Percentiles rank a stretch among this genome's conserved stretches.
These are phyloP conservation scores for Paracorniculantispora psalliotae DNA, from an alignment of 2,329 filamentous ascomycete species.

Conservation along the genomic window DNA sequence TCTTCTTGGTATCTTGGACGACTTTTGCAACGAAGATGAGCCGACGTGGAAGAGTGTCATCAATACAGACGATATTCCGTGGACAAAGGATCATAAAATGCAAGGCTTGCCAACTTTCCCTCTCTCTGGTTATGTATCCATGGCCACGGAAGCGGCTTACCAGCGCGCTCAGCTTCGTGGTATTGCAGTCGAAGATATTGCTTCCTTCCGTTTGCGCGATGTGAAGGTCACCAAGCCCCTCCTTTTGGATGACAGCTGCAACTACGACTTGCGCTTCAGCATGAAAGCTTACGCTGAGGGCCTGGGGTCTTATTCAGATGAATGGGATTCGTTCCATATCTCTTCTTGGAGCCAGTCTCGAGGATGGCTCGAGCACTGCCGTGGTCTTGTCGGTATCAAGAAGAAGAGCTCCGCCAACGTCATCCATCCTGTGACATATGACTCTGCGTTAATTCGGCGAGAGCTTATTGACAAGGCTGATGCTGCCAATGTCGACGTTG, in stretches of 20 bases:
- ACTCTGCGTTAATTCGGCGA: slow-evolving; percentile 14
- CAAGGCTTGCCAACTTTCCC: slow-evolving; percentile 53
- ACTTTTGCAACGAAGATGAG: slow-evolving; percentile 40
- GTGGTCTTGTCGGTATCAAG: slow-evolving; percentile 43
- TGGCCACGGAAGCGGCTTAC: slow-evolving; percentile 44
- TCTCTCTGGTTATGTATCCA: slow-evolving; percentile 46
- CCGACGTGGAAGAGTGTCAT: slow-evolving; percentile 47
- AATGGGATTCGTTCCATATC: slow-evolving; percentile 53
- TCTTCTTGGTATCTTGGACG: slow-evolving; percentile 40
- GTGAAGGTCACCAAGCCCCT: slow-evolving; percentile 24
- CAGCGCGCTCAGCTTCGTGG: slow-evolving; percentile 28
- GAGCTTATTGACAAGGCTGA: slow-evolving; percentile 2
- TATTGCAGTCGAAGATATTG: slow-evolving; percentile 19
- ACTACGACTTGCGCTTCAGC: slow-evolving; percentile 23
- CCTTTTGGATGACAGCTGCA: slow-evolving; percentile 22
- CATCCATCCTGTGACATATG: slow-evolving; percentile 17
- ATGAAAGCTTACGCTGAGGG: slow-evolving; percentile 25
- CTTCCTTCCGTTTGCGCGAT: slow-evolving; percentile 19
- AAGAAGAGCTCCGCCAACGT: slow-evolving; percentile 18
- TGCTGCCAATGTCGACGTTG: slow-evolving; percentile 13
- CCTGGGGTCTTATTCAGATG: slow-evolving; percentile 31
- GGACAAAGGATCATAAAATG: slow-evolving; percentile 54
- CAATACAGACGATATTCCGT: slow-evolving; percentile 46
- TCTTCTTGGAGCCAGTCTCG: slow-evolving; percentile 46
- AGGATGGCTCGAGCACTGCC: slow-evolving; percentile 56